Base-by-base conservation (phyloP, 2,329 filamentous ascomycete genomes). In the Cordyceps javanica region DNA sequence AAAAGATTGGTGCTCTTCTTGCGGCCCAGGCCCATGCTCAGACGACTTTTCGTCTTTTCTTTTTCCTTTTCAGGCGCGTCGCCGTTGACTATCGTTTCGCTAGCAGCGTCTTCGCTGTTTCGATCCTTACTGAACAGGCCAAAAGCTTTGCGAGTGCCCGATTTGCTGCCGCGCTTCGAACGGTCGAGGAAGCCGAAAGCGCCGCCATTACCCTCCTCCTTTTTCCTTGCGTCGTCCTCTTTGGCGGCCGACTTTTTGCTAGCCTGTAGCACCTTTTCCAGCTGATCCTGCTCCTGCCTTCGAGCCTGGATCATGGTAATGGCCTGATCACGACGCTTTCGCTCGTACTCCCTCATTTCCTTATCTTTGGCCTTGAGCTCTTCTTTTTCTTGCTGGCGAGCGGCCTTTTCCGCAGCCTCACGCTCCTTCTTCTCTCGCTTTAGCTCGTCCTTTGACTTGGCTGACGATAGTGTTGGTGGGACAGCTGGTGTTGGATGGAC, bases 141-240 rank as follows among this genome's bases (percentile, higher is more conserved):
- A 66, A 90, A 86, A 63, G 89, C 88, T 71, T 88, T 90, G 61
- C 87, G 83, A 50, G 89, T 83, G 75, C 96, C 81, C 62, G 89
- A 91, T 75, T 90, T 93, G 70, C 87, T 90, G 10, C 84, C 84
- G 56, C 86, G 80, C 63, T 86, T 82, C 62, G 89, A 85, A 45
- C 89, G 80, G 65, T 83, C 84, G 42, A 94, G 74, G 30, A 83
- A 77, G 5, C 77, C 75, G 30, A 69, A 69, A 53, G 66, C 68
- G 60, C 69, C 78, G 66, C 66, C 78, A 16, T 67, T 64, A 5
- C 66, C 65, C n/a, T 68, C 70, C 30, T 75, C 73, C 59, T 72
- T 73, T 62, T 72, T 77, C 49, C 72, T 70, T 11, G 65, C 62
- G 14, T 72, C 71, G 7, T 75, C 73, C 46, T 78, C 82, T 36